These are phyloP conservation scores for Amanita fuliginea DNA, from an alignment of 768 basidiomycete genomes.

Conservation along the genomic window DNA sequence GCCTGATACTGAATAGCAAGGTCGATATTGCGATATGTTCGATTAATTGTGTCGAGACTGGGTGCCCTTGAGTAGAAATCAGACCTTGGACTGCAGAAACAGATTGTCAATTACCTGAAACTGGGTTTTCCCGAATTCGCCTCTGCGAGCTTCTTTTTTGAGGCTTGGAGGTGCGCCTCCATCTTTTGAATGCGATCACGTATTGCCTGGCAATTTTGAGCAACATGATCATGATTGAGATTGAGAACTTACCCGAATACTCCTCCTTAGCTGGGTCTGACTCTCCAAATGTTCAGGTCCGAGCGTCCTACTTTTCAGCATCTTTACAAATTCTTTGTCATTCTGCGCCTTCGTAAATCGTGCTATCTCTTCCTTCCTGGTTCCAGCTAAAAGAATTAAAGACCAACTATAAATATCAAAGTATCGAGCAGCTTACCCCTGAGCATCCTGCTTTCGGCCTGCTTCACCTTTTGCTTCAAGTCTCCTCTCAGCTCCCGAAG, in stretches of 20 bases:
- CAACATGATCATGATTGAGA: neutral
- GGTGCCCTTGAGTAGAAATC: constrained; percentile 45
- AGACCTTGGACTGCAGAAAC: neutral
- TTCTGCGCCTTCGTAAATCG: constrained; percentile 70
- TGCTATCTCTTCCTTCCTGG: constrained; percentile 72
- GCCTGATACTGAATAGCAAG: constrained; percentile 53
- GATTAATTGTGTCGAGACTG: constrained; percentile 73
- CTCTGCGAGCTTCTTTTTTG: constrained; percentile 60
- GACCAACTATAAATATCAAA: neutral
- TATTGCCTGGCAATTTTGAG: constrained; percentile 33
- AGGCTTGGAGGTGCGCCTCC: constrained; percentile 57
- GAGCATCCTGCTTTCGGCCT: constrained; percentile 54
- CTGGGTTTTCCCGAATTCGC: constrained; percentile 49
- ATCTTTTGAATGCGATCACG: constrained; percentile 69
- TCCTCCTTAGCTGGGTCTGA: constrained; percentile 63
- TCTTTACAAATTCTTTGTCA: constrained; percentile 71
- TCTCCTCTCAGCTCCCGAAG: constrained; percentile 32
- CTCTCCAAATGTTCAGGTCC: constrained; percentile 83
- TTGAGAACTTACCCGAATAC: constrained; percentile 46
- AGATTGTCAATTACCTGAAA: constrained; percentile 40
- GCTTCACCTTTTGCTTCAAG: constrained; percentile 32
- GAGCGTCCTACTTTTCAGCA: constrained; percentile 65
- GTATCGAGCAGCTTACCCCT: constrained; percentile 35
- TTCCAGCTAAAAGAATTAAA: constrained; percentile 43
- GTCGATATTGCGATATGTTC: constrained; percentile 81